Evolutionary conservation across 345 rosid genomes (phyloP), one percentile per base, ranked within the genome.

Genomic region (Murraya paniculata): DNA sequence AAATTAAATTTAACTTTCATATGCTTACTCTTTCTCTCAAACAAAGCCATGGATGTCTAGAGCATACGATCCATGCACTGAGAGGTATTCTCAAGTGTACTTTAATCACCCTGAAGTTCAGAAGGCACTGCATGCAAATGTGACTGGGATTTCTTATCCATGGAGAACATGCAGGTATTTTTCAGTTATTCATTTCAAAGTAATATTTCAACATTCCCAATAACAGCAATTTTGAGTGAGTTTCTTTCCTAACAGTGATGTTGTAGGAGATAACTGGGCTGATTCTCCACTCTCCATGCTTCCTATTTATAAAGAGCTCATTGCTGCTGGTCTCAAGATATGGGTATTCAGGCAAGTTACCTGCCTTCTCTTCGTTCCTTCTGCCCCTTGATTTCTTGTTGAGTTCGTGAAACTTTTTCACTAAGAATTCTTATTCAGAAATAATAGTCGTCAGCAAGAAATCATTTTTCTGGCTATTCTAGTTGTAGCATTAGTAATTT

Each of bases 1-100:
- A 45, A 45, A 18, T 45, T 45, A 45, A 45, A 45, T 71, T 31
- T 28, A 45, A 31, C n/a, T 33, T 22, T 50, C 56, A 36, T 39
- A 25, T 31, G 41, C 78, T 71, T 55, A 69, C 55, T 62, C 30
- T 77, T 75, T 41, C 50, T 82, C 71, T 76, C 45, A 73, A 64
- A 82, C 77, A 79, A 86, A 92, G 98, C 98, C 97, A 61, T 94
- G 98, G 98, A 96, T 94, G 95, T 89, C 98, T 53, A 89, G 98
- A 84, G 95, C 98, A 69, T 94, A 91, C 77, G 99, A 96, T 88
- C 99, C 99, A 25, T 96, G 98, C 87, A 92, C 95, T 2, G 98
- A 90, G 79, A 91, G 98, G 81, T 86, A 94, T 84, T 89, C 99
- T 0, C 71, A 72, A 65, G 68, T 82, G 87, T 94, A 96, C 79